phyloP scores from a whole-genome alignment of 2,329 filamentous ascomycete genomes.

The Dactylonectria estremocensis region DNA sequence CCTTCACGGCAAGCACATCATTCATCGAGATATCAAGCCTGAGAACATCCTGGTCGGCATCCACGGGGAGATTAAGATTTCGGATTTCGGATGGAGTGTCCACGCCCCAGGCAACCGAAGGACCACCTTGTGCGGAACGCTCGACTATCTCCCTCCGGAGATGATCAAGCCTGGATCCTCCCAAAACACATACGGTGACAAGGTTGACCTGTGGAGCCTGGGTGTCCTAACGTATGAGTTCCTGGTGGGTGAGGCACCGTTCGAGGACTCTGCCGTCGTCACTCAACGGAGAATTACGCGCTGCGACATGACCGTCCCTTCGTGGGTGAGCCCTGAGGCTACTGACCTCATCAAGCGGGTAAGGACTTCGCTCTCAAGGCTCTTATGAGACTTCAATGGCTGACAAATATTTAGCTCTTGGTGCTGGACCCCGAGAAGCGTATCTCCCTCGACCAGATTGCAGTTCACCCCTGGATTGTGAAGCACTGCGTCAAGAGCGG shows the following conservation, averaged over 20 bases:
- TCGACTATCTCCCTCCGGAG: conserved; percentile 97
- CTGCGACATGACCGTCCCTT: conserved; percentile 93
- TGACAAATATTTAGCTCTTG: conserved; percentile 74
- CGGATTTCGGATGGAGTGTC: conserved; percentile 98
- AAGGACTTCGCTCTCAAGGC: conserved; percentile 50
- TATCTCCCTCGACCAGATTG: conserved; percentile 89
- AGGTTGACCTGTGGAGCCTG: conserved; percentile 96
- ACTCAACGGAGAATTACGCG: conserved; percentile 91
- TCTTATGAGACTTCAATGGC: conserved; percentile 11
- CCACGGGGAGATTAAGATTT: conserved; percentile 98
- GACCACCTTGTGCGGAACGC: conserved; percentile 95
- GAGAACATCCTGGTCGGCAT: conserved; percentile 97
- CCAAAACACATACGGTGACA: conserved; percentile 94
- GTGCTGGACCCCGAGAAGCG: conserved; percentile 95
- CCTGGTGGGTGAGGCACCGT: conserved; percentile 93
- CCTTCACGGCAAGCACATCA: conserved; percentile 96
- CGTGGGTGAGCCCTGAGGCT: conserved; percentile 91
- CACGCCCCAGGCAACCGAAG: conserved; percentile 95
- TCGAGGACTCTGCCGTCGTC: conserved; percentile 96
- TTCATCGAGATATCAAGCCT: conserved; percentile 97
- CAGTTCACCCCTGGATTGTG: conserved; percentile 94
- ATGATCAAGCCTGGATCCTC: conserved; percentile 89
- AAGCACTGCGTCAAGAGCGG: conserved; percentile 87
- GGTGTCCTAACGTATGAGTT: conserved; percentile 98
- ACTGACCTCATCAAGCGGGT: conserved; percentile 94